Conservation (phyloP, 768 basidiomycete genomes). For the Tulasnella sp. region DNA sequence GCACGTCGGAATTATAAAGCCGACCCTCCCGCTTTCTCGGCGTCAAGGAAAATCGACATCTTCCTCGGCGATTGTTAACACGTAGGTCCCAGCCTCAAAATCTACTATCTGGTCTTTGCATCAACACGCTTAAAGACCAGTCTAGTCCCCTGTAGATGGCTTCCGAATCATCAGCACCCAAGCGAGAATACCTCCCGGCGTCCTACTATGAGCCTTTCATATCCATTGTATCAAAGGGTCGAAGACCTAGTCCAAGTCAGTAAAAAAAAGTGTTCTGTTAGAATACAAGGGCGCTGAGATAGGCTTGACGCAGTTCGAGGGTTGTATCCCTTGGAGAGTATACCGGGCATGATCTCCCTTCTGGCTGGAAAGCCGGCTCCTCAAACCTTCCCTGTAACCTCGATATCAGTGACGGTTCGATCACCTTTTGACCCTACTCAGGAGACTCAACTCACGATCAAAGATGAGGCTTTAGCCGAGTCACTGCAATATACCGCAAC, state of each 20-base stretch:
- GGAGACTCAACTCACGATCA: constrained; percentile 58
- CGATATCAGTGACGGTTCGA: constrained; percentile 64
- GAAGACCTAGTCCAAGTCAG: constrained; percentile 68
- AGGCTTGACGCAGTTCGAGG: constrained; percentile 51
- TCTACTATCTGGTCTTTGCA: neutral
- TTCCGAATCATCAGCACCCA: constrained; percentile 13
- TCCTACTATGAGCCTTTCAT: constrained; percentile 64
- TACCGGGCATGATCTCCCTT: constrained; percentile 76
- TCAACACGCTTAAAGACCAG: neutral
- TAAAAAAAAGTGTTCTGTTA: constrained; percentile 36
- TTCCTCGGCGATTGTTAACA: neutral
- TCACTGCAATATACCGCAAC: constrained; percentile 81
- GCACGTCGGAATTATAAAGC: neutral
- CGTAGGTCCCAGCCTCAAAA: neutral
- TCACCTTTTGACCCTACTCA: constrained; percentile 53
- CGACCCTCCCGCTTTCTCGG: neutral
- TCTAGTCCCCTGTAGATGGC: neutral
- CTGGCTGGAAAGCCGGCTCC: constrained; percentile 93
- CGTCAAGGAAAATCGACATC: neutral
- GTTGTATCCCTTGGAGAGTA: constrained; percentile 76
- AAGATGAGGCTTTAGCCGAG: constrained; percentile 59
- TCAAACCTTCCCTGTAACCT: constrained; percentile 87
- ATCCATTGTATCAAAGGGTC: constrained; percentile 62
- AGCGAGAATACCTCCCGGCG: constrained; percentile 48
- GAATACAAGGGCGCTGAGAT: constrained; percentile 38